These are phyloP conservation scores for Babesia sp. DNA, from an alignment of 169 alveolate species.

Conservation along the genomic window DNA sequence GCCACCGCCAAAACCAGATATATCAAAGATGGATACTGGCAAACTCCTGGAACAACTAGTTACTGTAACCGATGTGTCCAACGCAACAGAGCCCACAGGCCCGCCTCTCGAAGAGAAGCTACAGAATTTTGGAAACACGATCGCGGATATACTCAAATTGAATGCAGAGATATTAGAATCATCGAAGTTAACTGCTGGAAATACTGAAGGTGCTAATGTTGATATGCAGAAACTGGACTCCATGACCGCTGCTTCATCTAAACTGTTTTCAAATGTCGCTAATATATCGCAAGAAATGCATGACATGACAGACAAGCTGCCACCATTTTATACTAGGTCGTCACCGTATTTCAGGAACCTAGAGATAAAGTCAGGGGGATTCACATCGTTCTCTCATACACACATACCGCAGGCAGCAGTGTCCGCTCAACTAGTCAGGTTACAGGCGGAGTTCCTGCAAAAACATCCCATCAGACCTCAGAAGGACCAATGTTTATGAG, in stretches of 20 bases:
- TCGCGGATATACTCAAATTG: slow-evolving; percentile 14
- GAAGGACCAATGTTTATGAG: background rate
- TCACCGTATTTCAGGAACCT: slow-evolving; percentile 37
- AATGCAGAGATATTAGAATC: slow-evolving; percentile 23
- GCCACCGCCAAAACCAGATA: background rate
- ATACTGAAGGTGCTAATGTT: background rate
- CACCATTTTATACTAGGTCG: slow-evolving; percentile 59
- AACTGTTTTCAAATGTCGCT: slow-evolving; percentile 32
- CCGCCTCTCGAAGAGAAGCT: slow-evolving; percentile 12
- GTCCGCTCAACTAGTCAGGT: slow-evolving; percentile 31
- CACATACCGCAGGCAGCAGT: slow-evolving; percentile 30
- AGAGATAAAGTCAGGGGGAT: background rate
- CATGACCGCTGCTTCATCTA: slow-evolving; percentile 27
- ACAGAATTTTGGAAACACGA: slow-evolving; percentile 20
- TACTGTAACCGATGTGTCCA: background rate
- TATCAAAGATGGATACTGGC: background rate
- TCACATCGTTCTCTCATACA: slow-evolving; percentile 49
- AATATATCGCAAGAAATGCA: slow-evolving; percentile 42
- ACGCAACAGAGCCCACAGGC: background rate
- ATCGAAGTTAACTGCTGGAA: background rate
- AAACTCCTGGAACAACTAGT: background rate
- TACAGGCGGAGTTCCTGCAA: slow-evolving; percentile 37
- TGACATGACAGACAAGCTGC: slow-evolving; percentile 30
- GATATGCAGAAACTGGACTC: slow-evolving; percentile 25
- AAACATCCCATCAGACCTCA: background rate